Percentiles rank a stretch among this genome's conserved stretches.
These are phyloP conservation scores for Fusarium sp. DNA, from an alignment of 2,329 filamentous ascomycete genomes.

Conservation along the genomic window DNA sequence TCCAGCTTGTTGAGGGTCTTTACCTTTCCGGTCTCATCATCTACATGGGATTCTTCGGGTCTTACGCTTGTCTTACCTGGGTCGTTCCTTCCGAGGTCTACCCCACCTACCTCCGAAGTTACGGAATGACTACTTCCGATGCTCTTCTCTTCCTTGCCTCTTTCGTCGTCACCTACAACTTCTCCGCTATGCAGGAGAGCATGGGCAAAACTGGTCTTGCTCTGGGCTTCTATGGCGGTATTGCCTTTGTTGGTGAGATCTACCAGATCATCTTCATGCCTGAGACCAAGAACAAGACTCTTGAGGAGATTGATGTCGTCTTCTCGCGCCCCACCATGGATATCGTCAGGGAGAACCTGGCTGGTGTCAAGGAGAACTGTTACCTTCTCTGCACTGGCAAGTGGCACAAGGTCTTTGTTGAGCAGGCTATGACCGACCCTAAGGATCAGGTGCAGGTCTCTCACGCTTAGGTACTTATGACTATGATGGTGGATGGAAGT, in stretches of 20 bases:
- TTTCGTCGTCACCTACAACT: constrained; percentile 82
- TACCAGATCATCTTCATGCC: constrained; percentile 83
- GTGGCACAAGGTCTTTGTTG: constrained; percentile 41
- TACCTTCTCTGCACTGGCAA: constrained; percentile 37
- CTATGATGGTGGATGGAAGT: not conserved
- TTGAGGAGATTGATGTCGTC: constrained; percentile 78
- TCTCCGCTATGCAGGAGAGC: constrained; percentile 74
- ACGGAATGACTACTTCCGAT: constrained; percentile 78
- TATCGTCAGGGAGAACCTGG: constrained; percentile 69
- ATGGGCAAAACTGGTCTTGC: constrained; percentile 74
- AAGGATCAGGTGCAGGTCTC: constrained; percentile 15
- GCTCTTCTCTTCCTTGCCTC: constrained; percentile 76
- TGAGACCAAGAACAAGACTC: constrained; percentile 74
- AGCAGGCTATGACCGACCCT: constrained; percentile 34
- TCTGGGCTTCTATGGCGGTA: constrained; percentile 79
- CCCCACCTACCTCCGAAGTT: constrained; percentile 76
- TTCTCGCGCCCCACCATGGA: constrained; percentile 72
- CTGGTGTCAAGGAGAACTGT: constrained; percentile 48
- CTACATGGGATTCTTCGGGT: constrained; percentile 77
- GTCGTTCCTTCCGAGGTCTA: constrained; percentile 76
- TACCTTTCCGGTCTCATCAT: constrained; percentile 76
- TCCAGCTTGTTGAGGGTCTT: constrained; percentile 63
- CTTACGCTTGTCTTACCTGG: constrained; percentile 73
- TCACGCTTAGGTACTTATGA: constrained; percentile 1
- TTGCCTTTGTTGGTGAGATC: constrained; percentile 75